A percentile compares a stretch with the other conserved stretches of the same genome.
phyloP scores from a whole-genome alignment of 2,329 filamentous ascomycete species.

The Pseudogymnoascus sp. region DNA sequence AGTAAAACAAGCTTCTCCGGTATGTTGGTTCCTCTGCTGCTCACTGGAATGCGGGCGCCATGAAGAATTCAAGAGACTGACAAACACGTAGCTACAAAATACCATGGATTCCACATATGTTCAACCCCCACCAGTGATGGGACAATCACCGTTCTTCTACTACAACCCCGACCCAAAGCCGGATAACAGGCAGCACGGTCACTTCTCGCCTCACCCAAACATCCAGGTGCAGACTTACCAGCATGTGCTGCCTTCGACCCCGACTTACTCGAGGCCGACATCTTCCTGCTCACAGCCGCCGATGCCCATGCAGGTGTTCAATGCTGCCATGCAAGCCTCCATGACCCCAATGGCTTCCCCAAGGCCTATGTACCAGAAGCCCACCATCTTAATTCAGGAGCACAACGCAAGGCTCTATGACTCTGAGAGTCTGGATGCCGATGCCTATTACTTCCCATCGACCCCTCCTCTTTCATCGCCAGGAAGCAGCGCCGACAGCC shows the following conservation, averaged over 20 bases:
- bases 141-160: conserved; percentile 75
- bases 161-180: conserved; percentile 69
- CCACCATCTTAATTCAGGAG: conserved; percentile 58
- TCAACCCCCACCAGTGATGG: conserved; percentile 45
- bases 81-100: conserved; percentile 14
- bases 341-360: conserved; percentile 72
- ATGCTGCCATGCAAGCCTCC: conserved; percentile 26
- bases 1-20: conserved; percentile 12
- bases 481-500: conserved; percentile 79
- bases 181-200: conserved; percentile 64
- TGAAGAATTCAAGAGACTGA: conserved; percentile 19
- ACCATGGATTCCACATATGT: conserved; percentile 27
- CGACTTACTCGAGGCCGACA: conserved; percentile 56
- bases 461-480: conserved; percentile 82
- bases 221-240: conserved; percentile 43
- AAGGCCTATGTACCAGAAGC: conserved; percentile 63
- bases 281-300: conserved; percentile 55
- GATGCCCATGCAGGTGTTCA: conserved; percentile 24
- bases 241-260: conserved; percentile 51
- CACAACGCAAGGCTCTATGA: conserved; percentile 54
- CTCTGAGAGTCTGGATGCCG: conserved; percentile 58
- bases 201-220: conserved; percentile 57
- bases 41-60: conserved; percentile 16
- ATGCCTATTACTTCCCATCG: conserved; percentile 64
- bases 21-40: conserved; percentile 14